Base-by-base conservation (phyloP, 116 monocot genomes). In the Zostera marina region DNA sequence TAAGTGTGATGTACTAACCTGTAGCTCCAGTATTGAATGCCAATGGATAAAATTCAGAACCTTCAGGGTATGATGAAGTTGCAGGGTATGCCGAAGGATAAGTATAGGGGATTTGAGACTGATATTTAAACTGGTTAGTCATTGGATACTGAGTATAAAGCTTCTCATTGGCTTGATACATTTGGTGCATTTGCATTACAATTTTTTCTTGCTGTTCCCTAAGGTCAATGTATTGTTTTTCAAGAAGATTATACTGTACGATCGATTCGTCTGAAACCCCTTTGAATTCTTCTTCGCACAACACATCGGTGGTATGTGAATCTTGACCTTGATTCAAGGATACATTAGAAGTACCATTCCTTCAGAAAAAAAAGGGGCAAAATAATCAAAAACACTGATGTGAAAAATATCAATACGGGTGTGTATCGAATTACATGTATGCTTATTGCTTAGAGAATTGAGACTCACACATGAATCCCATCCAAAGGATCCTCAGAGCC, bases 111-210 rank as follows among this genome's bases (percentile, higher is more conserved):
- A 14, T 32, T 56, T 56, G n/a, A 40, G 25, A 24, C 22, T 53
- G 8, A 56, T 5, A 38, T 15, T n/a, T 38, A 14, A 15, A 15
- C 10, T 56, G 22, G 32, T 32, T 32, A n/a, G 32, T 23, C 9
- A 38, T 38, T 26, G 40, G 11, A 15, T 15, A 13, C 8, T 32
- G 26, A 8, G 6, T 32, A 40, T 4, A 5, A 7, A 5, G n/a
- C n/a, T n/a, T 2, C 39, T 56, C 38, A 56, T 56, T n/a, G 15
- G 15, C 15, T n/a, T n/a, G 15, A 38, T 56, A 56, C 15, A 14
- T n/a, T 56, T 56, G 32, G 32, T 32, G n/a, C 25, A 56, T 25
- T 56, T 56, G 56, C n/a, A n/a, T 38, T 0, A 56, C 32, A 15
- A 56, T 39, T 38, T 38, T 56, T 38, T 56, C 14, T 32, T 32